These are phyloP conservation scores for Reutealis trisperma DNA, from an alignment of 345 rosid species.

Conservation along the genomic window DNA sequence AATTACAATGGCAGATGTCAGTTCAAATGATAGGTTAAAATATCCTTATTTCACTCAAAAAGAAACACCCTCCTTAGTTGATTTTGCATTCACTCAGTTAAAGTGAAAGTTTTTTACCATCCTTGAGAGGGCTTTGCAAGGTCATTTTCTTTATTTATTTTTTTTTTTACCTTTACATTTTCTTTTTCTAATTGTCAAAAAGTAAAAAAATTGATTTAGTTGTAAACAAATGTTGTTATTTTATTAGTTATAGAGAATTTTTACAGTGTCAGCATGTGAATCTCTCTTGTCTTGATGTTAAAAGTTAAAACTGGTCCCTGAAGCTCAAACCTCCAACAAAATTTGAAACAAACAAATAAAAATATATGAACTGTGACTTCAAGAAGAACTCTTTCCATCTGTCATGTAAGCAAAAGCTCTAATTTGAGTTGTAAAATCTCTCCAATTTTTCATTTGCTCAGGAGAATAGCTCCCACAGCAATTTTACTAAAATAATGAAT, in stretches of 20 bases:
- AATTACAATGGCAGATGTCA: no score
- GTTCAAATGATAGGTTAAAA: constrained; percentile 3
- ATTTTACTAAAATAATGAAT: no score
- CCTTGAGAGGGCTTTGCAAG: not conserved
- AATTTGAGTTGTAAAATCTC: no score
- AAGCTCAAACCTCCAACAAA: no score
- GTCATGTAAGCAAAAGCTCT: not conserved
- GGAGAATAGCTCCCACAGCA: no score
- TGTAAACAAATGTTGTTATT: not conserved
- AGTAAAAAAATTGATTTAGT: not conserved
- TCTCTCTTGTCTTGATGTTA: constrained; percentile 11
- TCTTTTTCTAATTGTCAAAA: no score
- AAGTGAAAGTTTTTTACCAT: not conserved
- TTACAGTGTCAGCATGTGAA: constrained; percentile 10
- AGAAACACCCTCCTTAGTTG: constrained; percentile 24
- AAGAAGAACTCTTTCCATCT: not conserved
- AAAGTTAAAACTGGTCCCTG: not conserved
- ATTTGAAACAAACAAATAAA: not conserved
- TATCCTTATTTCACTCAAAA: not conserved
- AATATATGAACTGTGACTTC: not conserved
- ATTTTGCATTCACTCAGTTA: constrained; percentile 19
- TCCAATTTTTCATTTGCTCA: no score
- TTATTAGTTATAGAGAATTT: not conserved
- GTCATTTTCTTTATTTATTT: no score
- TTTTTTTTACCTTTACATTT: no score